Percentiles rank a stretch among this genome's conserved stretches.
Conservation (phyloP, 2,329 filamentous ascomycete genomes). For the Cladosporium sphaerospermum region DNA sequence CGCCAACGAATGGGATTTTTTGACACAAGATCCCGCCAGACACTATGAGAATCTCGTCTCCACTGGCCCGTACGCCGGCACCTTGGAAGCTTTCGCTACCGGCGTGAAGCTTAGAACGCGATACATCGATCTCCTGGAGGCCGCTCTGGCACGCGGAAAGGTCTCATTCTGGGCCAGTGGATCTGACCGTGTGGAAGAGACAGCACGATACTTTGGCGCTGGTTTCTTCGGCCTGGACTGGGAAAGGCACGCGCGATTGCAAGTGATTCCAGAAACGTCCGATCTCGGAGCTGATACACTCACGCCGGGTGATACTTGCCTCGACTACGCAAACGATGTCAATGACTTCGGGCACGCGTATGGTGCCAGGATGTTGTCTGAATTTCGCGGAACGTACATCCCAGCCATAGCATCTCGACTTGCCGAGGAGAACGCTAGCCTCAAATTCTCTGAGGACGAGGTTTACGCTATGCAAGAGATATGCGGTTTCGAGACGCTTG, state of each 20-base stretch:
- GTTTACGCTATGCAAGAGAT: constrained; percentile 57
- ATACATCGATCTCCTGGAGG: constrained; percentile 43
- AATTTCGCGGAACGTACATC: constrained; percentile 45
- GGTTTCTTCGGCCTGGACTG: constrained; percentile 43
- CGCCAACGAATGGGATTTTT: constrained; percentile 50
- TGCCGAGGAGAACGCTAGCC: constrained; percentile 35
- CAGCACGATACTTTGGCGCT: constrained; percentile 48
- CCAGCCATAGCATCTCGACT: constrained; percentile 42
- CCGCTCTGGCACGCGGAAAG: constrained; percentile 17
- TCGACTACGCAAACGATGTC: constrained; percentile 33
- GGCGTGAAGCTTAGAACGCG: constrained; percentile 49
- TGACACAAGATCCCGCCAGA: constrained; percentile 39
- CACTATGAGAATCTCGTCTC: constrained; percentile 50
- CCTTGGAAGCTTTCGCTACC: constrained; percentile 47
- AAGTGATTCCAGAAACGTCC: constrained; percentile 48
- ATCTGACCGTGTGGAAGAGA: constrained; percentile 49
- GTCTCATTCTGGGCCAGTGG: constrained; percentile 51
- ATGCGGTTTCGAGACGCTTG: constrained; percentile 54
- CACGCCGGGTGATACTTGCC: constrained; percentile 47
- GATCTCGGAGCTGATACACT: constrained; percentile 50
- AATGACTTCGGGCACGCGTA: constrained; percentile 42
- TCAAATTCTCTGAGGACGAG: constrained; percentile 42
- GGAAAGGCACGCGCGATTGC: constrained; percentile 38
- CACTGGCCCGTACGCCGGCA: constrained; percentile 52
- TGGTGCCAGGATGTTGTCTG: constrained; percentile 42